phyloP scores from a whole-genome alignment of 192 early-diverging fungal species.

The Geranomyces michiganensis region DNA sequence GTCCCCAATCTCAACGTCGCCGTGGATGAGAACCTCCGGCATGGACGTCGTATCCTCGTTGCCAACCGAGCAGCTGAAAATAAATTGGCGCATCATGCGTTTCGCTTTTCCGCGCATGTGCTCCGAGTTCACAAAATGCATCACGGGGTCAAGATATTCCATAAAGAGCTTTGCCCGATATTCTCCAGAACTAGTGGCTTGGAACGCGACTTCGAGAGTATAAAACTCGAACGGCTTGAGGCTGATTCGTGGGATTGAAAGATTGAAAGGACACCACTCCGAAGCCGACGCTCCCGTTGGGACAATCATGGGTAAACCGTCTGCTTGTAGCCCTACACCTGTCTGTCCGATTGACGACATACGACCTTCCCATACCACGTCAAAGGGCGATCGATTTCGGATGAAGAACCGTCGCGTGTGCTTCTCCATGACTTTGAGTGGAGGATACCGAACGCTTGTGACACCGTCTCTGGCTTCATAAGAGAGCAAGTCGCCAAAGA shows the following conservation, averaged over 20 bases:
- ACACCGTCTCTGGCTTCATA: slow-evolving; percentile 42
- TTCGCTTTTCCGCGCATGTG: slow-evolving; percentile 38
- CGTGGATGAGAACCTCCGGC: slow-evolving; percentile 47
- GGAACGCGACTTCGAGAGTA: slow-evolving; percentile 52
- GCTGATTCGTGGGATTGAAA: slow-evolving; percentile 34
- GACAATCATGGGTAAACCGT: slow-evolving; percentile 33
- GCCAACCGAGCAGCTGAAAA: slow-evolving; percentile 45
- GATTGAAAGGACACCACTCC: slow-evolving; percentile 50
- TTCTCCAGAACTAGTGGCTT: slow-evolving; percentile 48
- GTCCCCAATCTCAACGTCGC: slow-evolving; percentile 46
- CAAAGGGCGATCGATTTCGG: slow-evolving; percentile 50
- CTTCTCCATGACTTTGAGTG: slow-evolving; percentile 49
- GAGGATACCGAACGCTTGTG: slow-evolving; percentile 44
- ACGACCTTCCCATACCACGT: slow-evolving; percentile 51
- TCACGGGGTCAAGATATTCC: slow-evolving; percentile 53
- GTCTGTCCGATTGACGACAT: slow-evolving; percentile 35
- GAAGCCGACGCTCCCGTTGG: slow-evolving; percentile 12
- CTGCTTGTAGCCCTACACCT: slow-evolving; percentile 25
- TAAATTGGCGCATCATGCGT: slow-evolving; percentile 28
- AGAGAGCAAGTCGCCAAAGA: slow-evolving; percentile 43
- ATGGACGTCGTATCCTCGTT: slow-evolving; percentile 34
- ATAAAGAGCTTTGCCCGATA: slow-evolving; percentile 45
- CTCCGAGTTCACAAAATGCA: slow-evolving; percentile 43
- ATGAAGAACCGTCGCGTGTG: slow-evolving; percentile 43
- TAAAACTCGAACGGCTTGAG: slow-evolving; percentile 56